Evolutionary conservation across 2,329 filamentous ascomycete genomes (phyloP), one percentile per base, ranked within the genome.

Genomic region (Tolypocladium nubicola): DNA sequence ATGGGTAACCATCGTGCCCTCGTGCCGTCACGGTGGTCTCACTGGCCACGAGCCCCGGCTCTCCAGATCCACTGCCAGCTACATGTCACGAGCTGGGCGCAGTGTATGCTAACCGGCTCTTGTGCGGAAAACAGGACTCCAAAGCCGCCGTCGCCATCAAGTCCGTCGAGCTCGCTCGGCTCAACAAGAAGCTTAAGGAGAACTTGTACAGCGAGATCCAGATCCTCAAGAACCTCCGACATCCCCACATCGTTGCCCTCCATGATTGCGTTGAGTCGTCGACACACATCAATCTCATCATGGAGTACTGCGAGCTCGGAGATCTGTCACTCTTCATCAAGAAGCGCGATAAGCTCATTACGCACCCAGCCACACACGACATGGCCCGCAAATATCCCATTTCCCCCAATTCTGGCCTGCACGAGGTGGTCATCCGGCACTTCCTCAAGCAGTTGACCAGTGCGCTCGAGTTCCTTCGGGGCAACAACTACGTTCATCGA

Each of bases 251-350:
- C 65, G 94, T 97, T 63, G 89, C 91, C 64, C 86, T 99, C 53
- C 92, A 97, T 76, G 90, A 96, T 74, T 97, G 92, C 76, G 82
- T 93, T 71, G 92, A 97, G 72, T 88, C 90, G 0, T 78, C 84
- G 4, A 86, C 87, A 26, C 89, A 96, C 68, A 97, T 97, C 74
- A 94, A 99, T 74, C 82, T 99, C 58, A 87, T 97, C 61, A 99
- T 97, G 93, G 94, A 99, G 75, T 97, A 95, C 74, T 97, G 94
- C 75, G 90, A 96, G 69, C 82, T 99, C 45, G 93, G 94, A 26
- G 94, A 99, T 69, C 76, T 99, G 58, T 96, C 94, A 13, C 80
- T 93, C 56, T 97, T 99, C 73, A 97, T 99, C 76, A 96, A 94
- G 79, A 95, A 94, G 75, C 84, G 93, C 60, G 86, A 93, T 60